Percentiles rank a stretch among this genome's conserved stretches.
Conservation (phyloP, 2,329 filamentous ascomycete genomes). For the Dactylellina parvicollis region DNA sequence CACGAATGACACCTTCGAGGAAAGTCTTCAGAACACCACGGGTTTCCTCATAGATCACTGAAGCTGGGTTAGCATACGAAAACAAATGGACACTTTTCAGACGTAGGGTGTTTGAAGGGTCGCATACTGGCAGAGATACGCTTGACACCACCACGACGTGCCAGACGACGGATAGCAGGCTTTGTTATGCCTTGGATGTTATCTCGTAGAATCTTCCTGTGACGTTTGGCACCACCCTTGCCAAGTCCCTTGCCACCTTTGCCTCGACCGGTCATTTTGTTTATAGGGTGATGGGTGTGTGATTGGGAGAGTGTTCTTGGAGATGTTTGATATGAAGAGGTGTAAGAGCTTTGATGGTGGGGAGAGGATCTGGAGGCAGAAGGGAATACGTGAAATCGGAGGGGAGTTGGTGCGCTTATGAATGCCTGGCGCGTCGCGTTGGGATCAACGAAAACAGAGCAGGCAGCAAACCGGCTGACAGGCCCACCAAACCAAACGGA, state of each 20-base stretch:
- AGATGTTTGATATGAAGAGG: background rate
- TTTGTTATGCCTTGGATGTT: slow-evolving; percentile 99
- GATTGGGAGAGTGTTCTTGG: background rate
- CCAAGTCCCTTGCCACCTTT: slow-evolving; percentile 98
- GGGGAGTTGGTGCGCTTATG: slow-evolving; percentile 41
- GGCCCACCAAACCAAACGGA: background rate
- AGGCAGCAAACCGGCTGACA: too few species aligned
- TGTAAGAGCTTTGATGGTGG: background rate
- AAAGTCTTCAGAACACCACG: slow-evolving; percentile 81
- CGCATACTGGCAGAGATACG: slow-evolving; percentile 84
- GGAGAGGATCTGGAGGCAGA: background rate
- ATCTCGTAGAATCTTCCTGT: slow-evolving; percentile 98
- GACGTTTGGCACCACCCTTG: slow-evolving; percentile 98
- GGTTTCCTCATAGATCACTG: slow-evolving; percentile 80
- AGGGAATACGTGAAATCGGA: background rate
- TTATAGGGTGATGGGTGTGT: background rate
- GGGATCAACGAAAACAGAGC: slow-evolving; percentile 43
- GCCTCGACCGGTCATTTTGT: slow-evolving; percentile 64
- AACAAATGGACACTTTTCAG: too few species aligned
- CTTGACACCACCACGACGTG: slow-evolving; percentile 99
- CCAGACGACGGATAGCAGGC: slow-evolving; percentile 97
- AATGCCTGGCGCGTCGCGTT: slow-evolving; percentile 46
- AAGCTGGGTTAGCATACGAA: too few species aligned
- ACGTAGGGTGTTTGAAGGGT: slow-evolving; percentile 64
- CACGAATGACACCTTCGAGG: slow-evolving; percentile 79